Conservation (phyloP, 306 rosid species). For the Fagus crenata region DNA sequence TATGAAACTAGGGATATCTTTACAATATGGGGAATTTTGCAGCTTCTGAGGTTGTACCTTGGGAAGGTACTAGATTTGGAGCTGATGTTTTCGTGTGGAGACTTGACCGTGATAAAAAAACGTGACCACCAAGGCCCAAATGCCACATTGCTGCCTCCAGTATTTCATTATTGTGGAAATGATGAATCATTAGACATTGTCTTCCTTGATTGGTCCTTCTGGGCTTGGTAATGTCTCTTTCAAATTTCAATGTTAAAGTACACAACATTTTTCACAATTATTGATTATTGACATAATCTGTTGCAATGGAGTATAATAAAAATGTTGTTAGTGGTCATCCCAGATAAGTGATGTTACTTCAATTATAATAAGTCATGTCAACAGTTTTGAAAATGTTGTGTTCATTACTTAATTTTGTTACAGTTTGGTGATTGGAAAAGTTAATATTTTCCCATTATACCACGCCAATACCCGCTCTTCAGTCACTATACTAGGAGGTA, state of each 20-base stretch:
- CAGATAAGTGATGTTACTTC: too few relatives aligned
- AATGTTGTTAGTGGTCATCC: too few relatives aligned
- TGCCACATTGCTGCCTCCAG: slow-evolving; percentile 35
- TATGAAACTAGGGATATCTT: slow-evolving; percentile 51
- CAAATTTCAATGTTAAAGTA: background rate
- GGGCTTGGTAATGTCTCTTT: slow-evolving; percentile 52
- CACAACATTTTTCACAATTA: too few relatives aligned
- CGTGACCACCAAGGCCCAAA: background rate
- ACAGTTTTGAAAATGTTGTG: too few relatives aligned
- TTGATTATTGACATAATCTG: too few relatives aligned
- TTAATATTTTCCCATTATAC: too few relatives aligned
- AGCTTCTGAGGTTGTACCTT: slow-evolving; percentile 50
- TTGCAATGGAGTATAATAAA: too few relatives aligned
- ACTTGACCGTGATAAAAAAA: slow-evolving; percentile 28
- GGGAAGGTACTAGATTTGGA: slow-evolving; percentile 52
- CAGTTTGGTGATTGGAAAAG: too few relatives aligned
- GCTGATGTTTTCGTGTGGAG: slow-evolving; percentile 48
- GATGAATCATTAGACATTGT: slow-evolving; percentile 38
- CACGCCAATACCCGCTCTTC: too few relatives aligned
- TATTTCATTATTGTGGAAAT: slow-evolving; percentile 50
- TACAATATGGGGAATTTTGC: slow-evolving; percentile 56
- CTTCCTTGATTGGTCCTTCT: slow-evolving; percentile 60
- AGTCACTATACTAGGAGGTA: too few relatives aligned
- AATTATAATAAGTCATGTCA: too few relatives aligned
- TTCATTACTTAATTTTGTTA: too few relatives aligned